Base-by-base conservation (phyloP, 225 moss, liverwort and hornwort species). In the Marchantia polymorpha region DNA sequence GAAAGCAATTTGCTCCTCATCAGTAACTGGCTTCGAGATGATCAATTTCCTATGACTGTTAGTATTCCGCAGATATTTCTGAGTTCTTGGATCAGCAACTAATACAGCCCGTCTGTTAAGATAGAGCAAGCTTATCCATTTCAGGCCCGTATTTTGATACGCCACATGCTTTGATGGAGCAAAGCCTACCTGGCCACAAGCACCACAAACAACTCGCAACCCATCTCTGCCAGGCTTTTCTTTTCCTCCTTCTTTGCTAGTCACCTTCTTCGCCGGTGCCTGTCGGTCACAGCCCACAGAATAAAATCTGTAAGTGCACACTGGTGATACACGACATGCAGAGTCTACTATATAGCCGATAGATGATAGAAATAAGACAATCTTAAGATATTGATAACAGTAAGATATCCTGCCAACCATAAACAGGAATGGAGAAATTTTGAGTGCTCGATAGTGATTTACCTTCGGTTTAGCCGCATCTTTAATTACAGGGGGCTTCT, bases 211-310 rank as follows among this genome's bases (percentile, higher is more conserved):
- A 88, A 97, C 88, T 80, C 92, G 90, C 77, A 93, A 86, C 72
- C 94, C 94, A 87, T 97, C 97, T 81, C 94, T 93, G 82, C 93
- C 89, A 77, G 87, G 86, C 88, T 97, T 97, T 85, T 93, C 92
- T 83, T 93, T 97, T 72, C 91, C 91, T 85, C 91, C 90, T 82
- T 86, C 90, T 84, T 94, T 94, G 75, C 84, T 83, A 74, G 88
- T 61, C 59, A 89, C 90, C 92, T 93, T 94, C 86, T 91, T 92
- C 88, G 88, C 81, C 72, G 83, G 85, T 84, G 84, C 82, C 91
- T 89, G 83, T 84, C 78, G 86, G 82, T 60, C 52, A 11, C 39
- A 31, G 77, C 23, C 74, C 30, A 46, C 12, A 48, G 0, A 48
- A 19, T n/a, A 20, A 27, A 76, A 22, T 47, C 55, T 48, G 25